Evolutionary conservation across 345 rosid species (phyloP).

Genomic region (Firmiana major): DNA sequence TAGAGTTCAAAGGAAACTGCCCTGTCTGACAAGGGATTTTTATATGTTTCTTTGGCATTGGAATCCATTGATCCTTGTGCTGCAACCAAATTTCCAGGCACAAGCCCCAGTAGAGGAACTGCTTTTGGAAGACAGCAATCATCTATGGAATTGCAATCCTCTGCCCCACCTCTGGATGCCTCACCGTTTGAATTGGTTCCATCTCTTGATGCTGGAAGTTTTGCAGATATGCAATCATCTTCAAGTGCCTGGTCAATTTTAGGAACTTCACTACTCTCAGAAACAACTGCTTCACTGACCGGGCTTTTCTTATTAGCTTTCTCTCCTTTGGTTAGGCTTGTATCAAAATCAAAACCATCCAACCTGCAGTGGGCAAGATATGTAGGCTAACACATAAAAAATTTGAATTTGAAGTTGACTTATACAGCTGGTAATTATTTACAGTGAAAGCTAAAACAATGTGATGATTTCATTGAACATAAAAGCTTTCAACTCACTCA

Average conservation of each 20-base stretch:
- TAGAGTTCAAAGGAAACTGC: constrained; percentile 9
- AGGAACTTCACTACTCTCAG: constrained; percentile 28
- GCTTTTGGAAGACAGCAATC: constrained; percentile 24
- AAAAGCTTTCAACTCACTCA: constrained; percentile 36
- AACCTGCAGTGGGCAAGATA: constrained; percentile 40
- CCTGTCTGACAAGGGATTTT: constrained; percentile 11
- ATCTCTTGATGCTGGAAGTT: constrained; percentile 15
- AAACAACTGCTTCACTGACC: constrained; percentile 27
- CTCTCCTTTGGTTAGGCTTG: constrained; percentile 38
- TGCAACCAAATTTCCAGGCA: constrained; percentile 8
- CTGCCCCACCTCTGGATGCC: constrained; percentile 24
- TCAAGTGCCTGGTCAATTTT: constrained; percentile 22
- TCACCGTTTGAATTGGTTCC: constrained; percentile 14
- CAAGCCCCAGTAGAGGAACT: neutral
- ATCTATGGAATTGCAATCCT: constrained; percentile 21
- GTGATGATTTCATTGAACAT: neutral
- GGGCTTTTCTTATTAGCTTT: constrained; percentile 27
- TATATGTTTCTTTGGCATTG: constrained; percentile 20
- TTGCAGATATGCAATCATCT: constrained; percentile 18
- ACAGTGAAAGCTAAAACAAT: neutral
- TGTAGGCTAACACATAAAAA: constrained; percentile 21
- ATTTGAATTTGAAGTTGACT: neutral
- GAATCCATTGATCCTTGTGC: constrained; percentile 4
- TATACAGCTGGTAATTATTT: neutral
- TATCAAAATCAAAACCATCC: constrained; percentile 50